Evolutionary conservation across 164 flowering plant species (phyloP).

Genomic region (Berberis vulgaris): DNA sequence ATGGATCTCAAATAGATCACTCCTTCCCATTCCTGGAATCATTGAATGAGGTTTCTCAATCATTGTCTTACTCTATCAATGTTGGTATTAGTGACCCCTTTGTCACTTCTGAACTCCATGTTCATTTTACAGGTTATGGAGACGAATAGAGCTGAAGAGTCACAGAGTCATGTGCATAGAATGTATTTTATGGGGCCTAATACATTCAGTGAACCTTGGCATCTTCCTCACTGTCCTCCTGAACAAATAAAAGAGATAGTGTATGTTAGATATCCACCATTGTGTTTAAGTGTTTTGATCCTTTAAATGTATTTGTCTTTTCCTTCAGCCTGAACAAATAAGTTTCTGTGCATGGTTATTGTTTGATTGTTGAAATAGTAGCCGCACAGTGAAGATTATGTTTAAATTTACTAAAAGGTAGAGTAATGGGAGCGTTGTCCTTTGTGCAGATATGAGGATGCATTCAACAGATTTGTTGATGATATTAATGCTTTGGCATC

Average conservation of each 20-base stretch:
- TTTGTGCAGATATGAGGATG: constrained; percentile 75
- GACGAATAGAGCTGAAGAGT: constrained; percentile 81
- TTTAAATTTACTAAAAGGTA: not conserved
- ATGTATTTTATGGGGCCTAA: constrained; percentile 90
- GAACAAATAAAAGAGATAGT: constrained; percentile 80
- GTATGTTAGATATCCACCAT: constrained; percentile 32
- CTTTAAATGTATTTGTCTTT: no score
- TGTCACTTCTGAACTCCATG: not conserved
- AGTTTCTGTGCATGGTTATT: no score
- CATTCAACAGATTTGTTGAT: constrained; percentile 86
- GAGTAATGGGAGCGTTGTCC: not conserved
- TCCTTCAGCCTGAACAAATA: no score
- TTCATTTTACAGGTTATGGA: constrained; percentile 62
- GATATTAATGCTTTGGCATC: constrained; percentile 83
- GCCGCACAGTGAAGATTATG: no score
- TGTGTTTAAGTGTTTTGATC: not conserved
- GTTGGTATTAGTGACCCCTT: no score
- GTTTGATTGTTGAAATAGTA: no score
- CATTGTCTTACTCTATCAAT: constrained; percentile 1
- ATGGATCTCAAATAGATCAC: constrained; percentile 68
- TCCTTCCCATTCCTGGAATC: constrained; percentile 95
- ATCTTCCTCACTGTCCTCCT: constrained; percentile 85
- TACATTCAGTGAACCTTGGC: constrained; percentile 94
- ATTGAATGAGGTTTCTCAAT: constrained; percentile 62
- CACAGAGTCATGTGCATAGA: constrained; percentile 86